These are phyloP conservation scores for Passiflora organensis DNA, from an alignment of 345 rosid species.

Conservation along the genomic window DNA sequence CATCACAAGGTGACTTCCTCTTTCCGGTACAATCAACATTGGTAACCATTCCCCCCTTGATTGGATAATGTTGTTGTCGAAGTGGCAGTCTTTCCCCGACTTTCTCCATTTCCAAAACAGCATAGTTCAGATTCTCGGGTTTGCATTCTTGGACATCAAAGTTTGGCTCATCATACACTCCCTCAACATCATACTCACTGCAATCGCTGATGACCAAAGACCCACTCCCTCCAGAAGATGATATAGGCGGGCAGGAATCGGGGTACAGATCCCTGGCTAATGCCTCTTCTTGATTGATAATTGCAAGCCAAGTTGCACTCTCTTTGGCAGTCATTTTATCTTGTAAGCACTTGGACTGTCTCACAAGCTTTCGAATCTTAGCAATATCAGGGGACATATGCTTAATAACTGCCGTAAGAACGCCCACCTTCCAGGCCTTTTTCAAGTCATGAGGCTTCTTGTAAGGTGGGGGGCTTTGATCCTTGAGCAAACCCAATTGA, in stretches of 20 bases:
- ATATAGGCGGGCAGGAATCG: slow-evolving; percentile 48
- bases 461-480: slow-evolving; percentile 79
- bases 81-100: slow-evolving; percentile 30
- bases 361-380: slow-evolving; percentile 71
- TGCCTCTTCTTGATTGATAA: slow-evolving; percentile 68
- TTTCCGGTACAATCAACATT: slow-evolving; percentile 45
- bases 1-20: slow-evolving; percentile 54
- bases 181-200: slow-evolving; percentile 77
- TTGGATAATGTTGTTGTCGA: slow-evolving; percentile 40
- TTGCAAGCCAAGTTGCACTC: slow-evolving; percentile 83
- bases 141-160: slow-evolving; percentile 54
- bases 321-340: slow-evolving; percentile 96
- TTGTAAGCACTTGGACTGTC: slow-evolving; percentile 83
- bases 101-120: slow-evolving; percentile 34
- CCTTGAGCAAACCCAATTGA: slow-evolving; percentile 60
- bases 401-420: slow-evolving; percentile 72
- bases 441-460: slow-evolving; percentile 98
- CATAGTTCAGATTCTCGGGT: slow-evolving; percentile 40
- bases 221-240: slow-evolving; percentile 44
- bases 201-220: slow-evolving; percentile 49
- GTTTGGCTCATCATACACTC: slow-evolving; percentile 46
- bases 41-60: slow-evolving; percentile 51
- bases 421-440: slow-evolving; percentile 94
- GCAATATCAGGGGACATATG: slow-evolving; percentile 76
- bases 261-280: slow-evolving; percentile 51